Evolutionary conservation across 257 asterid species (phyloP).

Genomic region (Capsicum baccatum): DNA sequence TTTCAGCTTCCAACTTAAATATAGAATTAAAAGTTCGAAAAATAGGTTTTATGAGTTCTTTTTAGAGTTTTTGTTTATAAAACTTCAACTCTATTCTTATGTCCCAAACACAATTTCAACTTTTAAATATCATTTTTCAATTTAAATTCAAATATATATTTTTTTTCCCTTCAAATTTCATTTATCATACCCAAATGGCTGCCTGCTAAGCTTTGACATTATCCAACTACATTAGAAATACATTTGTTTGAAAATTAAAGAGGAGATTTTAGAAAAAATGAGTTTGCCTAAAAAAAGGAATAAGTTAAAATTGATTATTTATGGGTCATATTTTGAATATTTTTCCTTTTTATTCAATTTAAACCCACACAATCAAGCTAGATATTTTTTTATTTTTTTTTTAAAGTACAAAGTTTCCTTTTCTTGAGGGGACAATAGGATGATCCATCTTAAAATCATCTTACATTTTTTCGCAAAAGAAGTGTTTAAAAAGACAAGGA

Average conservation of each 20-base stretch:
- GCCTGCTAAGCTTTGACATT: background rate
- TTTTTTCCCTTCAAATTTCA: background rate
- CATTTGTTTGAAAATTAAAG: background rate
- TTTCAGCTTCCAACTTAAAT: background rate
- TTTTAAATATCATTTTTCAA: too few relatives aligned
- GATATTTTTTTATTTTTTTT: too few relatives aligned
- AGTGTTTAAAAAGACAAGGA: background rate
- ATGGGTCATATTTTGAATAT: background rate
- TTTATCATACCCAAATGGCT: too few relatives aligned
- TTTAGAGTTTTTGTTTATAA: background rate
- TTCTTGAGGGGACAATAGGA: constrained; percentile 2
- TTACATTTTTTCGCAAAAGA: background rate
- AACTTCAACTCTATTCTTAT: background rate
- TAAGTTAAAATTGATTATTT: too few relatives aligned
- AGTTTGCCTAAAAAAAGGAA: background rate
- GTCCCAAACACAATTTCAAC: background rate
- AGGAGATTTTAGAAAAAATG: background rate
- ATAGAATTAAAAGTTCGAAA: background rate
- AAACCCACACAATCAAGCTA: background rate
- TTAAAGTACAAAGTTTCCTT: background rate
- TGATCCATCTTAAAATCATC: background rate
- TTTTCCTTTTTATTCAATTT: background rate
- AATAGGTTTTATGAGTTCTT: background rate
- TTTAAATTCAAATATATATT: too few relatives aligned
- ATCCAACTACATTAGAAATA: background rate